Percentiles rank a stretch among this genome's conserved stretches.
Conservation (phyloP, 345 rosid species). For the Lumnitzera racemosa region DNA sequence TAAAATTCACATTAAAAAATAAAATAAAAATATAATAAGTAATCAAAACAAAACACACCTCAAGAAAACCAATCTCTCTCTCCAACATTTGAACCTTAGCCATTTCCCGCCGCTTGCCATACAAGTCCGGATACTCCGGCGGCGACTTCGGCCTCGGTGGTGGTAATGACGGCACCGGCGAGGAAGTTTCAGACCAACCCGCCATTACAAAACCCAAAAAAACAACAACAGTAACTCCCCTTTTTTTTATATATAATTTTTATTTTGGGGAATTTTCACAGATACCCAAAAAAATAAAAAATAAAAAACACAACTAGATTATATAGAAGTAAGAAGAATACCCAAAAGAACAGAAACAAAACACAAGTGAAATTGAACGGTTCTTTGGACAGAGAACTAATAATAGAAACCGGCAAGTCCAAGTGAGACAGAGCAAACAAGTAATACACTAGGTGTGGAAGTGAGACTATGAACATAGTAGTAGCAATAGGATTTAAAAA, state of each 20-base stretch:
- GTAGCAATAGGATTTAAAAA: not conserved
- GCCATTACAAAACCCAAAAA: constrained; percentile 28
- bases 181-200: constrained; percentile 24
- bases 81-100: constrained; percentile 88
- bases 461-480: not conserved
- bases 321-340: too few relatives aligned
- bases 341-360: too few relatives aligned
- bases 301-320: too few relatives aligned
- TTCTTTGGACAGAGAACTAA: too few relatives aligned
- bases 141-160: constrained; percentile 88
- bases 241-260: too few relatives aligned
- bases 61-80: constrained; percentile 82
- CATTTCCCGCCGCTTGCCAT: constrained; percentile 69
- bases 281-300: too few relatives aligned
- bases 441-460: not conserved
- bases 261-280: too few relatives aligned
- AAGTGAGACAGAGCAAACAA: not conserved
- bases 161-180: constrained; percentile 32
- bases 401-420: not conserved
- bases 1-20: too few relatives aligned
- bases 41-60: constrained; percentile 38
- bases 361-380: too few relatives aligned
- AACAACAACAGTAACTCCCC: not conserved
- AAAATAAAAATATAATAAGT: not conserved
- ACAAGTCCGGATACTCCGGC: constrained; percentile 93